Evolutionary conservation across 306 rosid genomes (phyloP), one percentile per base, ranked within the genome.

Genomic region (Potentilla sterilis): DNA sequence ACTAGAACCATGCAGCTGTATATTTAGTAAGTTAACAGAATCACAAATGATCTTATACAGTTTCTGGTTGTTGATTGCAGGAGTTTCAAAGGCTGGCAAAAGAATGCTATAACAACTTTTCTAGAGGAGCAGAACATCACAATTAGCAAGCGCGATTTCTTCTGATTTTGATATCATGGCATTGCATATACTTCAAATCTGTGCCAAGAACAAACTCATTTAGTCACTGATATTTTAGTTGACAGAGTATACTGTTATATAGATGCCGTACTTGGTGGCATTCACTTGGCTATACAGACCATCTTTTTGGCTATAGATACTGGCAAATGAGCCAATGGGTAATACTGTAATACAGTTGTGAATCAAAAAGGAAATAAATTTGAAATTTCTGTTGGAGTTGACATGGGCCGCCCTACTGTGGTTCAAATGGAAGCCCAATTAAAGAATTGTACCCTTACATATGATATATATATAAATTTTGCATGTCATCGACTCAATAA

Each of bases 31-130:
- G 4, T 16, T 35, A 37, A 28, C n/a, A 61, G 4, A n/a, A 3
- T 57, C 58, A 51, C 35, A 57, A 78, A 73, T 67, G 42, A 13
- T 47, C 38, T 63, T 38, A 63, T 18, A 21, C 75, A 21, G 54
- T 67, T 64, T 55, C 43, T 42, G 46, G 21, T 61, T 34, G 62
- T 81, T 74, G 71, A 64, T 67, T 82, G 78, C 86, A 92, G 98
- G 94, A 92, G 97, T 87, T 92, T 96, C 84, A 92, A 92, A 86
- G 48, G 99, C 82, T 92, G 96, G 99, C 94, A 96, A 85, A 96
- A 89, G 97, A 92, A 85, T 41, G 98, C 97, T 54, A 92, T 92
- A 73, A 87, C 84, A 40, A 88, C 74, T 52, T 96, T 87, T 82
- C 80, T 96, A 57, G 62, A 81, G 0, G 92, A 85, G 81, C 89